Evolutionary conservation across 2,329 filamentous ascomycete genomes (phyloP), one percentile per base, ranked within the genome.

Genomic region (Exserohilum rostratum): DNA sequence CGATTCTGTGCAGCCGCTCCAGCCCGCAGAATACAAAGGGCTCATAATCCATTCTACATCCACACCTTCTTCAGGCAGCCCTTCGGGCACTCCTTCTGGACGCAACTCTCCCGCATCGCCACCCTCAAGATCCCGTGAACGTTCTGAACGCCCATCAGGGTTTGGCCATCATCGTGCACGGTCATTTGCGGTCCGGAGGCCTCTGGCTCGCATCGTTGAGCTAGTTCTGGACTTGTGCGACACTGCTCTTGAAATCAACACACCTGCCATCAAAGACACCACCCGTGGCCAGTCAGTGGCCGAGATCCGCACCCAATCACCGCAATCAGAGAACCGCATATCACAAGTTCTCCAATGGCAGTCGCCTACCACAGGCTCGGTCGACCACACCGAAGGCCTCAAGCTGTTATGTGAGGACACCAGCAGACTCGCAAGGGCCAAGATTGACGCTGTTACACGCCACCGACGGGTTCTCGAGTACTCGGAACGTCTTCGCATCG

Each of bases 331-430:
- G 72, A 95, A 91, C 38, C 88, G 93, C 29, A 96, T 98, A 65
- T 90, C 90, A 1, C 95, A 99, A 74, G 93, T 99, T 5, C 76
- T 96, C 63, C 92, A 97, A 72, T 99, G 96, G 95, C 92, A 96
- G 69, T 96, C 93, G 5, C 95, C 95, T 0, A 93, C 91, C 66
- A 90, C 89, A 45, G 93, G 93, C 68, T 95, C 92, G 0, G 78
- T 96, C 13, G 95, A 99, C 59, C 92, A 97, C 72, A 93, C 98
- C 71, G 90, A 96, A 69, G 95, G 95, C 0, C 80, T 99, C 20
- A 89, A 91, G 33, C 76, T 92, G 22, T 79, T 99, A n/a, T 96
- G 92, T 71, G 85, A 90, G 12, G 95, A 99, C 70, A 98, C 93
- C 0, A 91, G 95, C 72, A 87, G 85, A 67, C 85, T 91, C 34